Base-by-base conservation (phyloP, 179 eudicot species). In the Dionaea muscipula region DNA sequence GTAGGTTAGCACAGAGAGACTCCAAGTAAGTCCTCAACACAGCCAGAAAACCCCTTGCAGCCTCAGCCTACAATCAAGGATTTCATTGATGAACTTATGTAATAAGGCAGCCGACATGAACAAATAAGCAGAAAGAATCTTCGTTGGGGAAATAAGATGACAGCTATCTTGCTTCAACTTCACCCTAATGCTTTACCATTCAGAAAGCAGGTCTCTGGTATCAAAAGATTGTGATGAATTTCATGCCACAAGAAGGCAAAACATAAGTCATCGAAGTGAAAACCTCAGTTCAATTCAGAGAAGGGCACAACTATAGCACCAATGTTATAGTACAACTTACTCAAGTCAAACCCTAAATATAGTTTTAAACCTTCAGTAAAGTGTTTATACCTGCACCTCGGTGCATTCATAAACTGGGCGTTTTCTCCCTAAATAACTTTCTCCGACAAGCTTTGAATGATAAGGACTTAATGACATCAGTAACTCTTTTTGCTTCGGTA, bases 381-480 rank as follows among this genome's bases (percentile, higher is more conserved):
- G 17, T 39, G 17, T 21, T 5, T 19, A 47, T 75, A 80, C 98
- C 95, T 91, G 98, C 52, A 68, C 77, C 49, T 82, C 91, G 49
- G 87, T 80, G 57, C 91, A 87, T 52, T 87, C 94, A 59, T 75
- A 74, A 47, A 87, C 67, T 4, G 87, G 91, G 43, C 94, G 72
- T 60, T 64, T 84, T 68, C 64, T 87, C 33, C 82, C 94, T 76
- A 84, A 67, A 59, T 78, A 84, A 66, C 88, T 80, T 73, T 91
- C 98, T 51, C 95, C 95, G 39, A 91, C 94, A 44, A 91, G 86
- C 66, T 76, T 81, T 46, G 84, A 75, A 73, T 91, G 84, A 69
- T 75, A 84, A 50, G 94, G 84, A 67, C 76, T 73, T 59, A 91
- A 68, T 36, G 80, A 62, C 57, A 85, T 60, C 55, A 67, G 55